phyloP scores from a whole-genome alignment of 768 basidiomycete genomes.

The Pholiota conissans region DNA sequence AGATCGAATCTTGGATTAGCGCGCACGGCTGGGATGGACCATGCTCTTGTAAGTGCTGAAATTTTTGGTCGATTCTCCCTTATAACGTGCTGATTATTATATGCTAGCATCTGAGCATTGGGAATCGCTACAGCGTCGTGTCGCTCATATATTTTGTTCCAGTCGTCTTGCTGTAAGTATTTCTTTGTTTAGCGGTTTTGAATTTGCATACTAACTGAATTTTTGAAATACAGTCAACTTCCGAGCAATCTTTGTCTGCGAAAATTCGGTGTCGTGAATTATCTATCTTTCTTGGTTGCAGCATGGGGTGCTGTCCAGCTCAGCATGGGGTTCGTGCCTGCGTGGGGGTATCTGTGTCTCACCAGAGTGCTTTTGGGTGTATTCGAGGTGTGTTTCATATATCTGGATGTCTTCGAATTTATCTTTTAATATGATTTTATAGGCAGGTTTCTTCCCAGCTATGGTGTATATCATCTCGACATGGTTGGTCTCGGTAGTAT shows the following conservation, averaged over 20 bases:
- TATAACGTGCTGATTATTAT: not conserved
- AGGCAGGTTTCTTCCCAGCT: conserved; percentile 54
- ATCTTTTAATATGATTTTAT: not conserved
- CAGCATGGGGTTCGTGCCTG: conserved; percentile 45
- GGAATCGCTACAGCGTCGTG: conserved; percentile 33
- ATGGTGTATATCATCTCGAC: conserved; percentile 49
- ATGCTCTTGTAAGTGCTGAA: conserved; percentile 25
- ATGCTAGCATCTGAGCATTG: conserved; percentile 27
- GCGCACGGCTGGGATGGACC: conserved; percentile 35
- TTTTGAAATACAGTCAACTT: conserved; percentile 35
- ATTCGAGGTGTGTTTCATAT: conserved; percentile 35
- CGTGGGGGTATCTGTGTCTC: conserved; percentile 40
- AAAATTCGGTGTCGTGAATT: conserved; percentile 40
- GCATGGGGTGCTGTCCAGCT: conserved; percentile 46
- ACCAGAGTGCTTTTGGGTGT: conserved; percentile 41
- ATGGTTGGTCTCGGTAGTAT: conserved; percentile 36
- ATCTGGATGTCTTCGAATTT: not conserved
- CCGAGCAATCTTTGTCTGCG: conserved; percentile 46
- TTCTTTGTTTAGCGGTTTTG: not conserved
- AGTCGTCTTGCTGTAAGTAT: conserved; percentile 33
- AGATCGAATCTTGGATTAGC: conserved; percentile 37
- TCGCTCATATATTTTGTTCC: conserved; percentile 36
- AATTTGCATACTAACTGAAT: not conserved
- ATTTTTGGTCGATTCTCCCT: not conserved
- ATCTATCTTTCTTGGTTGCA: conserved; percentile 41